Conservation (phyloP, 2,329 filamentous ascomycete genomes). For the Diplocarpon mali region DNA sequence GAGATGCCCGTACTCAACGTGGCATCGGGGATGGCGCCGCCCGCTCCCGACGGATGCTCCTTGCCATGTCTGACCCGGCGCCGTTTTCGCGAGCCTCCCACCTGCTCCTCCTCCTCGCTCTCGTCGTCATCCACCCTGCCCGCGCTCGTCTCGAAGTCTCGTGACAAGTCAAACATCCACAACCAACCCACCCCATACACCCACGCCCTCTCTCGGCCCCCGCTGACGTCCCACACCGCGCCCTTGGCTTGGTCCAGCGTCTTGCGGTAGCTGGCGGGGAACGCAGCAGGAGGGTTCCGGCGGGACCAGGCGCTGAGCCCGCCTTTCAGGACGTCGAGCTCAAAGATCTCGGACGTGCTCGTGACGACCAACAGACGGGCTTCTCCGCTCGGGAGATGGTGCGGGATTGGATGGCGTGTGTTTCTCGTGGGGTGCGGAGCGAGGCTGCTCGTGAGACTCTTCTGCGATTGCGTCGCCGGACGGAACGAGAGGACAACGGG, state of each 20-base stretch:
- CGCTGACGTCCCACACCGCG: slow-evolving; percentile 65
- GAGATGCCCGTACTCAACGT: slow-evolving; percentile 26
- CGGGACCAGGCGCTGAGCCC: slow-evolving; percentile 76
- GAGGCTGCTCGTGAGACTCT: slow-evolving; percentile 33
- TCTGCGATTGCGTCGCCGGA: slow-evolving; percentile 27
- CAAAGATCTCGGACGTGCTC: slow-evolving; percentile 55
- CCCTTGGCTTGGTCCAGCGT: slow-evolving; percentile 75
- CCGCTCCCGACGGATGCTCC: slow-evolving; percentile 41
- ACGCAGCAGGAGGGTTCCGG: slow-evolving; percentile 62
- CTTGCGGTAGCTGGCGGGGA: slow-evolving; percentile 64
- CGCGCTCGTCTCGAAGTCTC: slow-evolving; percentile 44
- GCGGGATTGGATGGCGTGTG: slow-evolving; percentile 25
- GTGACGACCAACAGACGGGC: slow-evolving; percentile 50
- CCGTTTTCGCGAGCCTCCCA: slow-evolving; percentile 26
- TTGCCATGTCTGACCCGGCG: slow-evolving; percentile 14
- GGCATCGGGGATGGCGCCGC: slow-evolving; percentile 36
- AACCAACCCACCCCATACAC: slow-evolving; percentile 79
- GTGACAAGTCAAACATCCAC: slow-evolving; percentile 80
- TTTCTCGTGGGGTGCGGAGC: slow-evolving; percentile 18
- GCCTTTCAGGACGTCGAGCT: slow-evolving; percentile 71
- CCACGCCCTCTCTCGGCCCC: slow-evolving; percentile 57
- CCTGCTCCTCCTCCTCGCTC: slow-evolving; percentile 9
- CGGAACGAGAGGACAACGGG: slow-evolving; percentile 60
- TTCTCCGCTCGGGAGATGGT: slow-evolving; percentile 43
- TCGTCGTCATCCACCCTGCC: slow-evolving; percentile 23